phyloP scores from a whole-genome alignment of 352 stramenopile species.

The Globisporangium acanthophoron region DNA sequence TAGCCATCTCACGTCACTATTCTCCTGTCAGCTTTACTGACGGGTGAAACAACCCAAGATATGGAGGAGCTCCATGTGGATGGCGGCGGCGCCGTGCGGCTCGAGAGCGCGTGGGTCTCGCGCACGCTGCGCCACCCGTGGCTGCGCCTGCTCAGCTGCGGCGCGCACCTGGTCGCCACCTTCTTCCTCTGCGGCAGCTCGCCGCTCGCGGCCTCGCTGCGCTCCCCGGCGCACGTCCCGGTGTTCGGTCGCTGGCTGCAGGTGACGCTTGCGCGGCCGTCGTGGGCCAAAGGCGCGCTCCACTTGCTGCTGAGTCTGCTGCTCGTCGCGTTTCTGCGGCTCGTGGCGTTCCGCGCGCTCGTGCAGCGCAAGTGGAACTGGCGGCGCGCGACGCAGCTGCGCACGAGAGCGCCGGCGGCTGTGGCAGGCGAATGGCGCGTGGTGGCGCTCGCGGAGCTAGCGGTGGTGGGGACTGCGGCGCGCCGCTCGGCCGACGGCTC shows the following conservation, averaged over 20 bases:
- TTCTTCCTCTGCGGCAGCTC: constrained; percentile 38
- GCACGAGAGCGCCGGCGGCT: not conserved
- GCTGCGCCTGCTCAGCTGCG: constrained; percentile 28
- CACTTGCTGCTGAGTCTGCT: constrained; percentile 16
- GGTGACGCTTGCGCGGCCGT: constrained; percentile 14
- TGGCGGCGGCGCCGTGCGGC: constrained; percentile 13
- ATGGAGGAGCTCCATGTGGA: not conserved
- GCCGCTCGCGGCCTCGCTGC: constrained; percentile 28
- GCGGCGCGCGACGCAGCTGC: constrained; percentile 8
- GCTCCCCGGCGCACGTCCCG: constrained; percentile 29
- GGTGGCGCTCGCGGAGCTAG: constrained; percentile 17
- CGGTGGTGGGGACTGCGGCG: constrained; percentile 14
- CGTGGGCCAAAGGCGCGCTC: constrained; percentile 28
- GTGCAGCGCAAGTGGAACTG: constrained; percentile 48
- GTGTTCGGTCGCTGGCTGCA: constrained; percentile 27
- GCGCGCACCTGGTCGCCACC: constrained; percentile 23
- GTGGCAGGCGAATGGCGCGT: constrained; percentile 3
- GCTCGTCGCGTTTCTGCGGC: constrained; percentile 27
- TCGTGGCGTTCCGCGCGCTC: constrained; percentile 31
- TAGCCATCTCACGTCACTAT: not conserved
- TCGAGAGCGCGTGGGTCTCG: constrained; percentile 33
- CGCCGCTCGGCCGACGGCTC: constrained; percentile 20
- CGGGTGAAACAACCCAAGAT: not conserved
- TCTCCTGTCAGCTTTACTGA: not conserved
- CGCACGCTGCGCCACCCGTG: constrained; percentile 35